phyloP scores from a whole-genome alignment of 306 rosid species.

The Myrica gale region DNA sequence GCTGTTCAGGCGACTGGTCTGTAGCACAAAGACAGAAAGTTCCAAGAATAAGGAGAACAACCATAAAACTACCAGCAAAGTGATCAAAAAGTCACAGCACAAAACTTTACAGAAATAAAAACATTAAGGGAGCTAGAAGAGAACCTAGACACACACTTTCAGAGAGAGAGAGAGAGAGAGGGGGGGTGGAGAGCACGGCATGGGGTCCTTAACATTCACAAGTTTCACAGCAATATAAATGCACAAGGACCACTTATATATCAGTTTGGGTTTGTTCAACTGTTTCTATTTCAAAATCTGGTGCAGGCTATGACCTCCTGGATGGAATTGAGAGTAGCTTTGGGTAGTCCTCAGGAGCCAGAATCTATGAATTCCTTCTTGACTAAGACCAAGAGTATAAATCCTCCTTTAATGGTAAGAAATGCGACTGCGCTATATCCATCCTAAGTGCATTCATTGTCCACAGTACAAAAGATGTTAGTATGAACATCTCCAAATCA shows the following conservation, averaged over 20 bases:
- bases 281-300: conserved; percentile 2
- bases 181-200: not conserved
- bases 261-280: conserved; percentile 2
- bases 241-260: conserved; percentile 2
- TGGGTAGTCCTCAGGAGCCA: not conserved
- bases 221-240: conserved; percentile 9
- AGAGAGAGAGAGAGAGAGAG: no score
- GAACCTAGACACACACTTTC: conserved; percentile 8
- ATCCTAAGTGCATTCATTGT: not conserved
- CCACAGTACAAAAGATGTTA: no score
- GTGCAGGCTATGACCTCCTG: no score
- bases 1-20: conserved; percentile 49
- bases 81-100: conserved; percentile 4
- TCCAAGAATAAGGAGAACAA: conserved; percentile 16
- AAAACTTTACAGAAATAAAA: not conserved
- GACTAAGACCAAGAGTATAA: not conserved
- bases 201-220: not conserved
- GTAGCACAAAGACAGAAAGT: conserved; percentile 28
- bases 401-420: not conserved
- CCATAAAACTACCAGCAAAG: not conserved
- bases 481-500: no score
- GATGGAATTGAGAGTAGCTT: not conserved
- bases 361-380: conserved; percentile 2
- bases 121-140: conserved; percentile 15
- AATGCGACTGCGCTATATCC: not conserved